Evolutionary conservation across 345 rosid genomes (phyloP).

Genomic region (Carallia brachiata): DNA sequence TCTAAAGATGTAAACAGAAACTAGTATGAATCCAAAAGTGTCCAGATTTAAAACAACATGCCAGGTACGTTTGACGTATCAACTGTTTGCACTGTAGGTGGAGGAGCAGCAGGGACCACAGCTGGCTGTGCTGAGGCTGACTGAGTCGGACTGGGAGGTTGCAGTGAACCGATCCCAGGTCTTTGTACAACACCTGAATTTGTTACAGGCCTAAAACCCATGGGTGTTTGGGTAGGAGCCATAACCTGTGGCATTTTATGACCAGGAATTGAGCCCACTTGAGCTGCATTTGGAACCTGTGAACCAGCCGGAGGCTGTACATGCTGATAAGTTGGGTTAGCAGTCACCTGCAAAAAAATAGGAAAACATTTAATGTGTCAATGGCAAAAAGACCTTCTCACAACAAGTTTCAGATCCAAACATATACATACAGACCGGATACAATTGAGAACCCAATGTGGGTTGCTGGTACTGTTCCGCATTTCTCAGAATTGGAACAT

Average conservation of each 20-base stretch:
- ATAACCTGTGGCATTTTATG: slow-evolving; percentile 51
- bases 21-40: not conserved
- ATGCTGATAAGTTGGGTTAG: slow-evolving; percentile 51
- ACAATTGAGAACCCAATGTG: slow-evolving; percentile 68
- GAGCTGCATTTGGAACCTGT: slow-evolving; percentile 51
- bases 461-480: slow-evolving; percentile 86
- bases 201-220: slow-evolving; percentile 70
- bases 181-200: slow-evolving; percentile 61
- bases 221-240: slow-evolving; percentile 49
- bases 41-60: slow-evolving; percentile 8
- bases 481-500: slow-evolving; percentile 70
- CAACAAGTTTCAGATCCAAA: slow-evolving; percentile 4
- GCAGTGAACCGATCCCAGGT: slow-evolving; percentile 63
- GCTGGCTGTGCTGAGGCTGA: slow-evolving; percentile 52
- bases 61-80: slow-evolving; percentile 88
- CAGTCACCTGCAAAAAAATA: slow-evolving; percentile 51
- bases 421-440: slow-evolving; percentile 55
- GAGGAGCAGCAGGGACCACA: slow-evolving; percentile 67
- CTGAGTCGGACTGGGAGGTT: slow-evolving; percentile 70
- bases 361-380: slow-evolving; percentile 4
- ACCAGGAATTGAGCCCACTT: slow-evolving; percentile 48
- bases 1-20: not conserved
- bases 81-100: slow-evolving; percentile 88
- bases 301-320: slow-evolving; percentile 54
- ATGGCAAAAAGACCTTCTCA: slow-evolving; percentile 4